A percentile compares a stretch with the other conserved stretches of the same genome.
These are phyloP conservation scores for Suhomyces pyralidae DNA, from an alignment of 805 yeast species.

Conservation along the genomic window DNA sequence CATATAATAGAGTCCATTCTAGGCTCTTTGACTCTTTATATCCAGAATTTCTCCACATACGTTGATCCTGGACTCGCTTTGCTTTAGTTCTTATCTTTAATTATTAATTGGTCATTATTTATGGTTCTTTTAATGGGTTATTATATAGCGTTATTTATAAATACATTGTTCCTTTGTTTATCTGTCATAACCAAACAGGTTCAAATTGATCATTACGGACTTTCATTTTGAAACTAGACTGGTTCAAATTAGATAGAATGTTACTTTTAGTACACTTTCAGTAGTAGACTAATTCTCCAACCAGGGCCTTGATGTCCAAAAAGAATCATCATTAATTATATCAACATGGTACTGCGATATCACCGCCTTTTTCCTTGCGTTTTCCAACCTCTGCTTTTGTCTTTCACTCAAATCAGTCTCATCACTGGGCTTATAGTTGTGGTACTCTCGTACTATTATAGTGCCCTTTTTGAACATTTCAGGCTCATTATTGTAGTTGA, in stretches of 20 bases:
- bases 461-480: slow-evolving; percentile 89
- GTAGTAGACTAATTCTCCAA: slow-evolving; percentile 6
- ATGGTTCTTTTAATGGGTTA: neutral
- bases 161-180: neutral
- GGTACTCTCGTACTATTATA: slow-evolving; percentile 49
- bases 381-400: slow-evolving; percentile 49
- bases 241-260: too few relatives aligned
- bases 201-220: too few relatives aligned
- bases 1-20: slow-evolving; percentile 11
- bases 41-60: neutral
- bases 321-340: slow-evolving; percentile 52
- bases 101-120: neutral
- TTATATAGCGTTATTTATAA: neutral
- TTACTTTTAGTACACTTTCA: too few relatives aligned
- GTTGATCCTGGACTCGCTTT: neutral
- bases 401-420: slow-evolving; percentile 29
- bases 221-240: too few relatives aligned
- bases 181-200: too few relatives aligned
- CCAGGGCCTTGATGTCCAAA: slow-evolving; percentile 55
- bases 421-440: slow-evolving; percentile 14
- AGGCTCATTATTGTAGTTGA: slow-evolving; percentile 88
- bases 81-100: slow-evolving; percentile 1
- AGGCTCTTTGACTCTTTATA: neutral
- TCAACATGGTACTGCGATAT: slow-evolving; percentile 54
- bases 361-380: slow-evolving; percentile 46